Evolutionary conservation across 345 rosid species (phyloP).

Genomic region (Camelina hispida): DNA sequence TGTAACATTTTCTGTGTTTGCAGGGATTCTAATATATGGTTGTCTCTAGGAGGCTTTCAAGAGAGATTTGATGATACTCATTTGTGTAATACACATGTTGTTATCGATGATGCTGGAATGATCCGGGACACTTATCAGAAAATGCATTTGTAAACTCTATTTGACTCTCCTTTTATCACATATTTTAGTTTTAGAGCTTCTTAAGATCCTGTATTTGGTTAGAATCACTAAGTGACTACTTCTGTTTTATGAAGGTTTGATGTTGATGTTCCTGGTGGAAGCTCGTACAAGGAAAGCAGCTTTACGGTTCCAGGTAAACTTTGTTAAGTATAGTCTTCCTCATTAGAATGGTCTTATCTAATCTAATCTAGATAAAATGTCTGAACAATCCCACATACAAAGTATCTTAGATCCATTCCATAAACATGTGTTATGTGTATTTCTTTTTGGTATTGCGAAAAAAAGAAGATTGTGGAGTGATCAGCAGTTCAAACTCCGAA

Average conservation of each 20-base stretch:
- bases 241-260: constrained; percentile 65
- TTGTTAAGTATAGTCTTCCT: neutral
- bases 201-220: neutral
- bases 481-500: neutral
- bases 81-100: constrained; percentile 82
- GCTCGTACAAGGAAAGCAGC: constrained; percentile 80
- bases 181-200: neutral
- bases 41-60: constrained; percentile 95
- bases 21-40: constrained; percentile 84
- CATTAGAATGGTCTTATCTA: neutral
- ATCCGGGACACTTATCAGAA: constrained; percentile 73
- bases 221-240: neutral
- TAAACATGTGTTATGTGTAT: neutral
- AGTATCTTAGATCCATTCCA: neutral
- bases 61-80: constrained; percentile 81
- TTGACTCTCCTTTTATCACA: neutral
- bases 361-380: neutral
- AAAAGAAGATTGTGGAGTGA: neutral
- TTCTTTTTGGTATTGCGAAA: neutral
- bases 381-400: neutral
- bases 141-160: constrained; percentile 71
- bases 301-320: constrained; percentile 85
- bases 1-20: constrained; percentile 27
- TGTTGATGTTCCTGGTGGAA: constrained; percentile 92
- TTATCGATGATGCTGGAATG: constrained; percentile 73